Base-by-base conservation (phyloP, 2,329 filamentous ascomycete species). In the Colletotrichum lini region DNA sequence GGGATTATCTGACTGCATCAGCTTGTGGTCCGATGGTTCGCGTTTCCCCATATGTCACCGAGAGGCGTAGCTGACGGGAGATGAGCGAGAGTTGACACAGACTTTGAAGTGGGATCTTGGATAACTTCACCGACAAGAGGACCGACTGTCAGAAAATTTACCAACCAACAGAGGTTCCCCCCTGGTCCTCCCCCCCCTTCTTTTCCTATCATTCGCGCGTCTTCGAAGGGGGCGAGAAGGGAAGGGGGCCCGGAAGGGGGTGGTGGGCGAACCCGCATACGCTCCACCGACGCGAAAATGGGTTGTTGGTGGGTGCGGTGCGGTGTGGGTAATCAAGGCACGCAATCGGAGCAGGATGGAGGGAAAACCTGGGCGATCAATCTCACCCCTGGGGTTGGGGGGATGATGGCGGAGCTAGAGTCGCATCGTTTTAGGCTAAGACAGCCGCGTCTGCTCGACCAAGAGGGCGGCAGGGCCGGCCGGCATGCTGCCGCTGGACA, bases 271-370 rank as follows among this genome's bases (percentile, higher is more conserved):
- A 40, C 52, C 68, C 68, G 68, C 64, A 71, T 71, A 45, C 64
- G 68, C 67, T 71, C 64, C 64, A 71, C 68, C 64, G 45, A 16
- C n/a, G 50, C n/a, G 23, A 60, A 67, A 57, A 56, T 35, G 44
- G 42, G 57, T 10, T 21, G 44, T 57, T 62, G 67, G 30, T 30
- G 30, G 30, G 30, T 9, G 30, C 30, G 67, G 21, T 38, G 63
- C 56, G 67, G 23, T 30, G 64, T 71, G 68, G 68, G 45, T 67
- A 58, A 23, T 52, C 16, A 54, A 67, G 57, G 65, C 67, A 71
- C 65, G 63, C 57, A 67, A 70, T 70, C 67, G 67, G 64, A 57
- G 63, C 56, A 65, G 26, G 42, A 49, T 58, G 44, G 44, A 59
- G 18, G 52, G 44, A 26, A 60, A 59, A 49, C 47, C 40, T 61